A percentile compares a stretch with the other conserved stretches of the same genome.
Evolutionary conservation across 768 basidiomycete species (phyloP).

Genomic region (Scleroderma bovista): DNA sequence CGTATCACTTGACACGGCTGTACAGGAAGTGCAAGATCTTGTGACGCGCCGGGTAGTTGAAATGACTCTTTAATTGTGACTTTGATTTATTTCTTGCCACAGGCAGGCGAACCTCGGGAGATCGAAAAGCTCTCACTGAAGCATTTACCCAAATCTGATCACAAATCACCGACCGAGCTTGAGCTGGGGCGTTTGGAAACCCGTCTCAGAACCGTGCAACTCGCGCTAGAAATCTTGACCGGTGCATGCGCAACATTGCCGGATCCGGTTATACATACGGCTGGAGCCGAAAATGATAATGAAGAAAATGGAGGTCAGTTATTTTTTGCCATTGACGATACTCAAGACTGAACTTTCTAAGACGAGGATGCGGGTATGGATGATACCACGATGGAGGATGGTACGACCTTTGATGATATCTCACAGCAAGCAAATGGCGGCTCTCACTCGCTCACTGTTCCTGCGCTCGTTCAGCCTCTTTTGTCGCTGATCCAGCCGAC

Average conservation of each 20-base stretch:
- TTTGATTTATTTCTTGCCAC: conserved; percentile 1
- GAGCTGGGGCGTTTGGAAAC: conserved; percentile 72
- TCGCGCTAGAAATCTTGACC: conserved; percentile 86
- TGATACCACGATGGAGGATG: conserved; percentile 22
- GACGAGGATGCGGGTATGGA: conserved; percentile 39
- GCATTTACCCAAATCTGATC: conserved; percentile 68
- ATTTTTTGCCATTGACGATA: conserved; percentile 26
- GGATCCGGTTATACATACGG: conserved; percentile 51
- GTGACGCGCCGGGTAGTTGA: conserved; percentile 44
- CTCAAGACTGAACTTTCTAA: conserved; percentile 32
- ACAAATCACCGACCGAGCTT: conserved; percentile 61
- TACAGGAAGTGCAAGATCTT: conserved; percentile 46
- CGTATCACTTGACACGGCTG: conserved; percentile 46
- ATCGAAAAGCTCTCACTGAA: conserved; percentile 57
- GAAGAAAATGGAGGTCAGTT: conserved; percentile 35
- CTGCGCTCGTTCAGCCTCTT: conserved; percentile 61
- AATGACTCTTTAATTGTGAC: not conserved
- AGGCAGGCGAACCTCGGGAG: conserved; percentile 44
- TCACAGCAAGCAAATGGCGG: conserved; percentile 18
- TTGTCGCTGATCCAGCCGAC: conserved; percentile 71
- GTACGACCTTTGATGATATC: conserved; percentile 20
- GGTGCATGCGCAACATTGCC: conserved; percentile 84
- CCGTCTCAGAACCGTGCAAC: conserved; percentile 64
- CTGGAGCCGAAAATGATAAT: conserved; percentile 28
- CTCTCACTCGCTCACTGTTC: conserved; percentile 37